Evolutionary conservation across 1,284 basidiomycete species (phyloP).

Genomic region (Sutorius eximius): DNA sequence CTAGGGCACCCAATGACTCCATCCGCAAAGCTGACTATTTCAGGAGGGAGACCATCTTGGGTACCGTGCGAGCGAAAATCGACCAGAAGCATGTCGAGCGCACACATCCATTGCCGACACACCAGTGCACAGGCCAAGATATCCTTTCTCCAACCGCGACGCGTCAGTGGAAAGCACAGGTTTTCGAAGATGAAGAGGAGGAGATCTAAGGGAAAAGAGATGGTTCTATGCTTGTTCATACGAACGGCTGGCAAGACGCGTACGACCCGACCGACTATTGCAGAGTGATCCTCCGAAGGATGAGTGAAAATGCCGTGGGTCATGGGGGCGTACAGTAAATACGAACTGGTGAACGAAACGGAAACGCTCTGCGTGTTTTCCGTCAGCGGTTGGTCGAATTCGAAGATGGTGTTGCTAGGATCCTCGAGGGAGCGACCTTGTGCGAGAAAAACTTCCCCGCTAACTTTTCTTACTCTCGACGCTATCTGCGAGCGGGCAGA

Average conservation of each 20-base stretch:
- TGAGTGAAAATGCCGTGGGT: not conserved
- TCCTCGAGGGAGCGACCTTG: not conserved
- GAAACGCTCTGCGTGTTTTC: conserved; percentile 12
- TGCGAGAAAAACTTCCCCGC: conserved; percentile 3
- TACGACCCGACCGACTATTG: conserved; percentile 7
- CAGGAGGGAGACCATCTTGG: not conserved
- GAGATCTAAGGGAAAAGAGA: conserved; percentile 9
- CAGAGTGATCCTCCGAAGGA: not conserved
- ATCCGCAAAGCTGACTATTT: conserved; percentile 1
- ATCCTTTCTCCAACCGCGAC: conserved; percentile 4
- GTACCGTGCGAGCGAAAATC: conserved; percentile 5
- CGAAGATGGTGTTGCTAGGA: conserved; percentile 1
- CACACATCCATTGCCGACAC: conserved; percentile 14
- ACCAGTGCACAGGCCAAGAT: conserved; percentile 9
- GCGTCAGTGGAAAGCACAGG: not conserved
- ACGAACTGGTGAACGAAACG: conserved; percentile 5
- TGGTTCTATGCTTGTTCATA: not conserved
- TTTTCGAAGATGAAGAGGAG: conserved; percentile 4
- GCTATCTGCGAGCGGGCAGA: conserved; percentile 1
- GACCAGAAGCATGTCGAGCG: conserved; percentile 6
- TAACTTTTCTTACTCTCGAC: not conserved
- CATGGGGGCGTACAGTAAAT: not conserved
- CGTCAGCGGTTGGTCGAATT: conserved; percentile 4
- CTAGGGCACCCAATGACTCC: conserved; percentile 1
- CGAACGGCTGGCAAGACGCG: not conserved